These are phyloP conservation scores for Paramecium tetraurelia DNA, from an alignment of 73 alveolate genomes.

Conservation along the genomic window DNA sequence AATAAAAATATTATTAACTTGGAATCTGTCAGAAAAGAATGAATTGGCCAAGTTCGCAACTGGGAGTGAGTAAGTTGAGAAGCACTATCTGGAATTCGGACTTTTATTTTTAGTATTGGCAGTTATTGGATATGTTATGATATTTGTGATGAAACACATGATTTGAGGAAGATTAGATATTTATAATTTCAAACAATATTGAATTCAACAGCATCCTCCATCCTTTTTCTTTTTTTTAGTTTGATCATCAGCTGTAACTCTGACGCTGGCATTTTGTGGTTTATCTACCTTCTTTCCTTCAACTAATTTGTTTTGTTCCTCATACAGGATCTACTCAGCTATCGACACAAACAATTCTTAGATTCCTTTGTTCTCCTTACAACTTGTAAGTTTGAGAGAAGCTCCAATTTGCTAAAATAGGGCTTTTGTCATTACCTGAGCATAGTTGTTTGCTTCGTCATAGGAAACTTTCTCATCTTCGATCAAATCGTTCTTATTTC, in stretches of 20 bases:
- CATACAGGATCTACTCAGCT: not conserved
- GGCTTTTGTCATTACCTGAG: not conserved
- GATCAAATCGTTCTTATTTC: slow-evolving; percentile 51
- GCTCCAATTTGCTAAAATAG: slow-evolving; percentile 20
- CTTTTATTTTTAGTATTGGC: not conserved
- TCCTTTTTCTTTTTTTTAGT: not conserved
- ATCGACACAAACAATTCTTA: not conserved
- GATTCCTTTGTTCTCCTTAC: slow-evolving; percentile 41
- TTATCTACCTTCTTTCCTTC: not conserved
- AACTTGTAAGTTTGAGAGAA: not conserved
- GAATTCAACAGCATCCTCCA: not conserved
- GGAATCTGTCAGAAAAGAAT: not conserved
- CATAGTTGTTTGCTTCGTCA: slow-evolving; percentile 59
- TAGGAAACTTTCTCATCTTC: slow-evolving; percentile 56
- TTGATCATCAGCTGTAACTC: not conserved
- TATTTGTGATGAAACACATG: not conserved
- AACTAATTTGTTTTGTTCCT: not conserved
- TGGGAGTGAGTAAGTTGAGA: not conserved
- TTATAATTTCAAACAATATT: not conserved
- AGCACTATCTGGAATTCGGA: not conserved
- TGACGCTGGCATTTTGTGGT: not conserved
- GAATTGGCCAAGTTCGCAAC: not conserved
- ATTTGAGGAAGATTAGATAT: not conserved
- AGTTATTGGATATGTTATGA: not conserved
- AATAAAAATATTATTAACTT: not conserved